phyloP scores from a whole-genome alignment of 164 flowering plant genomes.

The Berberis thunbergii region DNA sequence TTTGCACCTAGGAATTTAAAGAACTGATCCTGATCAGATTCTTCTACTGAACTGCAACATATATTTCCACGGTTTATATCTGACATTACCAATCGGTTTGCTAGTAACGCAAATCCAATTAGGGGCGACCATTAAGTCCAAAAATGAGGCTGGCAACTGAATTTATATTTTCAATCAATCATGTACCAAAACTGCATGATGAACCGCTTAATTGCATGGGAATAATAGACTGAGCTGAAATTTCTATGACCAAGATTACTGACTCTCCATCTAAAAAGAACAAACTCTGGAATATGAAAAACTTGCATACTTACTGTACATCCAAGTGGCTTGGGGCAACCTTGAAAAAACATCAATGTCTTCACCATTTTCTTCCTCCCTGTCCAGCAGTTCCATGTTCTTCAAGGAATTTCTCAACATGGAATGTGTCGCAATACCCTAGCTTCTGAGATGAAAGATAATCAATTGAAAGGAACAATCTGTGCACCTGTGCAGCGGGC shows the following conservation, averaged over 20 bases:
- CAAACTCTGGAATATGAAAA: background rate
- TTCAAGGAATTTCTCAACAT: conserved; percentile 69
- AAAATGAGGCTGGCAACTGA: too few relatives aligned
- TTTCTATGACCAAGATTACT: background rate
- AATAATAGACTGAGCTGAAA: too few relatives aligned
- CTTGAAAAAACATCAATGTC: conserved; percentile 90
- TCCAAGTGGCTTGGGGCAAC: conserved; percentile 90
- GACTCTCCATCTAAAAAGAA: background rate
- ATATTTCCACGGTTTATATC: too few relatives aligned
- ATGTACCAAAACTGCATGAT: too few relatives aligned
- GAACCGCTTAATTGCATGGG: too few relatives aligned
- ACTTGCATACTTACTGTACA: conserved; percentile 62
- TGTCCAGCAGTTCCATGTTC: conserved; percentile 83
- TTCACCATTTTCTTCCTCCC: conserved; percentile 64
- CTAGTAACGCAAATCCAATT: too few relatives aligned
- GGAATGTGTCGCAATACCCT: conserved; percentile 76
- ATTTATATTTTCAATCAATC: too few relatives aligned
- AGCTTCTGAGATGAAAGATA: conserved; percentile 64
- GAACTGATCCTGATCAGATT: too few relatives aligned
- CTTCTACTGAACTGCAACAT: too few relatives aligned
- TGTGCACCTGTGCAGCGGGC: conserved; percentile 92
- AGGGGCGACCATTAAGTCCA: too few relatives aligned
- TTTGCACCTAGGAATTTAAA: too few relatives aligned
- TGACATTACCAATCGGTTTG: too few relatives aligned
- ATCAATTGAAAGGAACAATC: conserved; percentile 89